Evolutionary conservation across 352 stramenopile genomes (phyloP), one percentile per base, ranked within the genome.

Genomic region (Nothophytophthora sp.): DNA sequence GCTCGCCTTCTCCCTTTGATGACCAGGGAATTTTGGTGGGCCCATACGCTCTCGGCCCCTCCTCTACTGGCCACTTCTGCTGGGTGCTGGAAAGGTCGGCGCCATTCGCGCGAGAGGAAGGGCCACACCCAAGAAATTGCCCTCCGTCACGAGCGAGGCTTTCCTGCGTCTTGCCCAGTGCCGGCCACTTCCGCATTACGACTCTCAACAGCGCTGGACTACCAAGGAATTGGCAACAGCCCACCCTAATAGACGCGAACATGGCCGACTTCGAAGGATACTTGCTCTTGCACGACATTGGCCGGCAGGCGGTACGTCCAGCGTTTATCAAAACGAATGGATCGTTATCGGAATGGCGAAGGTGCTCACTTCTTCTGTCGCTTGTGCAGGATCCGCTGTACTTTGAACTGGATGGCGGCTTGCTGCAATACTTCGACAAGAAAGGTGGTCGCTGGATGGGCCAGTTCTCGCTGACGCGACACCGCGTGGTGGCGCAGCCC

Each of bases 181-280:
- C 43, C 35, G 30, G 15, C 18, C 37, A 56, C 28, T 56, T 49
- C 28, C 32, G 40, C 30, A 56, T 53, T 40, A 23, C 44, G 27
- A 41, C 50, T 38, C 35, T 41, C 38, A 30, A 38, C 35, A 23
- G 34, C 30, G 15, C 27, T 37, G 45, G 40, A 3, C 5, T 27
- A 19, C 23, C 48, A 63, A 19, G 24, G 8, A 50, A 1, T 28
- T 12, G 32, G 38, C 15, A n/a, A n/a, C n/a, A n/a, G n/a, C n/a
- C n/a, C n/a, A n/a, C n/a, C 11, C 27, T 32, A 12, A 6, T 12
- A 38, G 20, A 32, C 23, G 11, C n/a, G 38, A 34, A 1, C 16
- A 92, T 92, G 82, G 82, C 82, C 18, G 82, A 92, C 57, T 92
- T 88, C 64, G 78, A 90, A 75, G 82, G 82, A 16, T 92, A 78